Conservation (phyloP, 2,329 filamentous ascomycete genomes). For the Westerdykella ornata region DNA sequence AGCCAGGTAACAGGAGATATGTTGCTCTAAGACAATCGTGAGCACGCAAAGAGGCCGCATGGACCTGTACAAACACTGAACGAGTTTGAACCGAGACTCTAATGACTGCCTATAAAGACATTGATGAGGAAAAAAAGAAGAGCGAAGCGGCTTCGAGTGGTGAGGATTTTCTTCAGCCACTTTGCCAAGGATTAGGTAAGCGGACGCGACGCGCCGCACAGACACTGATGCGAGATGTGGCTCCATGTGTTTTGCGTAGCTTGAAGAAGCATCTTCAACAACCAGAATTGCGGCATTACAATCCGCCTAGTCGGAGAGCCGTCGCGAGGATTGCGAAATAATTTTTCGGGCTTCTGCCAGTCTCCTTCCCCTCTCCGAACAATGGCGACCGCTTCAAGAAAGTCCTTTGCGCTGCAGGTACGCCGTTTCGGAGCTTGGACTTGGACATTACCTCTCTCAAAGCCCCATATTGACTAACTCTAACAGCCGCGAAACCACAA, state of each 20-base stretch:
- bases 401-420: constrained; percentile 25
- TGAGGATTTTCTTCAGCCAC: constrained; percentile 2
- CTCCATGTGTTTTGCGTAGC: not conserved
- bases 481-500: not conserved
- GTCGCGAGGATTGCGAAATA: too few relatives aligned
- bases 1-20: constrained; percentile 52
- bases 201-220: constrained; percentile 7
- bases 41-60: constrained; percentile 84
- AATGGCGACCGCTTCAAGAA: constrained; percentile 3
- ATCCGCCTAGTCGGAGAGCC: too few relatives aligned
- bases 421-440: constrained; percentile 2
- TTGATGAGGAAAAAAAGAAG: constrained; percentile 53
- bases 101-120: constrained; percentile 80
- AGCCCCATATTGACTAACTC: not conserved
- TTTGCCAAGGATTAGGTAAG: constrained; percentile 1
- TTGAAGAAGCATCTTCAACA: too few relatives aligned
- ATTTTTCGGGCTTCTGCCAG: too few relatives aligned
- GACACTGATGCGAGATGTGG: not conserved
- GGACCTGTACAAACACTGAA: constrained; percentile 91
- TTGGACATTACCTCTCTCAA: constrained; percentile 1
- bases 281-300: too few relatives aligned
- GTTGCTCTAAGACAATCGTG: constrained; percentile 87
- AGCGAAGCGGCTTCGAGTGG: constrained; percentile 19
- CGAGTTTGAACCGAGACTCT: constrained; percentile 95
- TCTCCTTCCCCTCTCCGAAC: not conserved